Conservation (phyloP, 495 filamentous ascomycete species). For the Podospora tetraspora region DNA sequence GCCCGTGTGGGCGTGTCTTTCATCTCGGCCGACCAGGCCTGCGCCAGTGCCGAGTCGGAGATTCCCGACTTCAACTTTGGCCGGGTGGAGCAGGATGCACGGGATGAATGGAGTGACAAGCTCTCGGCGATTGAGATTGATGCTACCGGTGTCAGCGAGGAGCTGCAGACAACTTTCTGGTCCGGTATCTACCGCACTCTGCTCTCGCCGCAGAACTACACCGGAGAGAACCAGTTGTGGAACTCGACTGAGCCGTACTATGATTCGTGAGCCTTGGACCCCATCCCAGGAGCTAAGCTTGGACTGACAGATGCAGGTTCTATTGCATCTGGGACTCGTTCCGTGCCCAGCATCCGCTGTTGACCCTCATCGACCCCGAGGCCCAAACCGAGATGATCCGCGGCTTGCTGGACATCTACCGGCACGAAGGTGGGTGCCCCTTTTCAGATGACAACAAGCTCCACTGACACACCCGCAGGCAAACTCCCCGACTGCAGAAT, state of each 20-base stretch:
- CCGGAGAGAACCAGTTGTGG: constrained; percentile 70
- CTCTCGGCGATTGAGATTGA: constrained; percentile 52
- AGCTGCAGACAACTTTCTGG: constrained; percentile 60
- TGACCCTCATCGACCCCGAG: constrained; percentile 61
- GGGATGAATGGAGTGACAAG: constrained; percentile 57
- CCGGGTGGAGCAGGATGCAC: constrained; percentile 44
- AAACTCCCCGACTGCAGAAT: constrained; percentile 56
- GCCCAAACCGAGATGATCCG: constrained; percentile 64
- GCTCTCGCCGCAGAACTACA: constrained; percentile 68
- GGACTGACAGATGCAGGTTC: constrained; percentile 32
- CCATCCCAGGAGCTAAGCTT: constrained; percentile 17
- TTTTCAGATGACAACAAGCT: constrained; percentile 25
- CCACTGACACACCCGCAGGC: constrained; percentile 22
- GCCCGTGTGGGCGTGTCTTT: constrained; percentile 65
- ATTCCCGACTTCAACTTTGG: constrained; percentile 58
- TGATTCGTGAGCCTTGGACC: constrained; percentile 48
- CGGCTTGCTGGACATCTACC: constrained; percentile 64
- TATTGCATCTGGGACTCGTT: constrained; percentile 77
- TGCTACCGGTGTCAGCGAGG: constrained; percentile 47
- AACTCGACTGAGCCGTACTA: constrained; percentile 67
- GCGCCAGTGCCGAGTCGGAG: constrained; percentile 58
- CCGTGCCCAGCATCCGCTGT: constrained; percentile 60
- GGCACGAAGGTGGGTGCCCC: constrained; percentile 51
- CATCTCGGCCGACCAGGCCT: constrained; percentile 57
- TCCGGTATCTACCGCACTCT: constrained; percentile 61